Conservation (phyloP, 768 basidiomycete genomes). For the Butyriboletus loyo region DNA sequence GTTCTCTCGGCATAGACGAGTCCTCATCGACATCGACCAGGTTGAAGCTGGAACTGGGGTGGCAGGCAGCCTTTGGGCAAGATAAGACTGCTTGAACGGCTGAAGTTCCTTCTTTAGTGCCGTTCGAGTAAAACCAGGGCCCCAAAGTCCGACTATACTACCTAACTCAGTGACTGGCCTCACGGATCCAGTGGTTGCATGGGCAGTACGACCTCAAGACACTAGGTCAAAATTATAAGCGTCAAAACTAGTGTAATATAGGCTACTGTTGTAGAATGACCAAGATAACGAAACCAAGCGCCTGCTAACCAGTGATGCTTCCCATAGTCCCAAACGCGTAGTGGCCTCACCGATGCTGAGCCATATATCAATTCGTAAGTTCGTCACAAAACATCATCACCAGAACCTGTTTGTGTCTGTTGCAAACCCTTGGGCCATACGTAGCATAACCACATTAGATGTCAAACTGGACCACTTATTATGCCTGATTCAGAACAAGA, state of each 20-base stretch:
- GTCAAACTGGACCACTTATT: constrained; percentile 41
- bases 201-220: no score
- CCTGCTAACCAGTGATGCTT: neutral
- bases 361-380: neutral
- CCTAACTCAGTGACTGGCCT: no score
- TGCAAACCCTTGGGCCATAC: constrained; percentile 28
- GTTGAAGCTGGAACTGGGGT: constrained; percentile 38
- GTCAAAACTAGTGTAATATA: no score
- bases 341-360: no score
- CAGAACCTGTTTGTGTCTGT: constrained; percentile 36
- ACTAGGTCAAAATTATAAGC: no score
- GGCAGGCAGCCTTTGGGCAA: constrained; percentile 30
- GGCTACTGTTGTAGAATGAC: neutral
- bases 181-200: no score
- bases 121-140: no score
- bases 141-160: no score
- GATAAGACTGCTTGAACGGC: no score
- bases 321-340: neutral
- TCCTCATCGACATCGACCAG: no score
- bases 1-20: no score
- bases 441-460: constrained; percentile 40
- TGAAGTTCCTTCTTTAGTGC: no score
- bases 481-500: constrained; percentile 1
- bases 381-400: constrained; percentile 18
- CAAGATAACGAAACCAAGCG: neutral